Percentiles rank a stretch among this genome's conserved stretches.
Conservation (phyloP, 2,329 filamentous ascomycete species). For the Setomelanomma holmii region DNA sequence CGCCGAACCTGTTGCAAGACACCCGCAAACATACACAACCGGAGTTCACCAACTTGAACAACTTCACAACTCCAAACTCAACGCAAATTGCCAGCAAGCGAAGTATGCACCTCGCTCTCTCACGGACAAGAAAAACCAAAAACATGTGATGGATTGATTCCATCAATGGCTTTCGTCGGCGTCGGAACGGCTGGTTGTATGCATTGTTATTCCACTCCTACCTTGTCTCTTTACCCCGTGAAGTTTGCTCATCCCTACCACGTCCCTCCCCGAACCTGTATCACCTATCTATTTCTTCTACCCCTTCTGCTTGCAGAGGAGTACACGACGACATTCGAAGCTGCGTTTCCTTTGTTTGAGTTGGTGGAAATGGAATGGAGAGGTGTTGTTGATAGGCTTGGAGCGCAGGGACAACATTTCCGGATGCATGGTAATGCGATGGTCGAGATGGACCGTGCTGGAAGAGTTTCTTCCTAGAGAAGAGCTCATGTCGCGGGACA, state of each 20-base stretch:
- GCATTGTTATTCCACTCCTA: constrained; percentile 21
- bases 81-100: constrained; percentile 32
- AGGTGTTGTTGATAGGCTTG: constrained; percentile 17
- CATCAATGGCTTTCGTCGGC: constrained; percentile 36
- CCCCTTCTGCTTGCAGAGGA: constrained; percentile 36
- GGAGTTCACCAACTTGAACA: constrained; percentile 19
- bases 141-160: constrained; percentile 44
- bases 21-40: constrained; percentile 26
- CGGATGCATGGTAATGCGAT: constrained; percentile 31
- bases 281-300: constrained; percentile 17
- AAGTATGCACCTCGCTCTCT: constrained; percentile 28
- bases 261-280: constrained; percentile 17
- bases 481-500: constrained; percentile 27
- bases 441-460: constrained; percentile 29
- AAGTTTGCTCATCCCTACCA: constrained; percentile 39
- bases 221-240: constrained; percentile 22
- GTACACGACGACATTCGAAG: constrained; percentile 42
- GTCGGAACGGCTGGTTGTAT: constrained; percentile 30
- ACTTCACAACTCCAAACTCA: constrained; percentile 13
- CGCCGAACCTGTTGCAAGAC: constrained; percentile 16
- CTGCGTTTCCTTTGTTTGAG: constrained; percentile 44
- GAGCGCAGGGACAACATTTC: constrained; percentile 26
- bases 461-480: constrained; percentile 30
- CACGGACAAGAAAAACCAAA: constrained; percentile 37
- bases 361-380: constrained; percentile 13